Percentiles rank a stretch among this genome's conserved stretches.
phyloP scores from a whole-genome alignment of 352 stramenopile species.

The Hyaloperonospora brassicae region DNA sequence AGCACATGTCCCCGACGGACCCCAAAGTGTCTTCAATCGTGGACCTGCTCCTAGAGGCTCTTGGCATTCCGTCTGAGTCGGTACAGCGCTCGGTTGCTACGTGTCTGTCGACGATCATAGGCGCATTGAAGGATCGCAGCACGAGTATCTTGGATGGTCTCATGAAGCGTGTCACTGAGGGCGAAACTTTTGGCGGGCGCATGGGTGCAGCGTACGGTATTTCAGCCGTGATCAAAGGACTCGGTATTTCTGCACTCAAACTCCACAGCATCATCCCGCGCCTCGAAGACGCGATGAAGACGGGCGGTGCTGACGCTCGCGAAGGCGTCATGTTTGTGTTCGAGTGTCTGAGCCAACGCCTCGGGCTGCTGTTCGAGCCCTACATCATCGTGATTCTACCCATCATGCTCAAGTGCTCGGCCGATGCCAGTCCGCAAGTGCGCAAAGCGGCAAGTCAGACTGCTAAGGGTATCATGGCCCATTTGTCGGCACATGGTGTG shows the following conservation, averaged over 20 bases:
- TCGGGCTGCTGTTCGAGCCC: slow-evolving; percentile 97
- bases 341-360: slow-evolving; percentile 92
- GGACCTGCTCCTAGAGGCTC: slow-evolving; percentile 76
- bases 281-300: slow-evolving; percentile 79
- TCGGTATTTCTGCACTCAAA: slow-evolving; percentile 97
- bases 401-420: slow-evolving; percentile 97
- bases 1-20: slow-evolving; percentile 85
- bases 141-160: slow-evolving; percentile 67
- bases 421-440: slow-evolving; percentile 93
- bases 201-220: slow-evolving; percentile 96
- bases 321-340: slow-evolving; percentile 96
- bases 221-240: slow-evolving; percentile 97
- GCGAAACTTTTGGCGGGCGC: slow-evolving; percentile 81
- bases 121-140: slow-evolving; percentile 68
- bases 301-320: slow-evolving; percentile 62
- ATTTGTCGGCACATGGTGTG: slow-evolving; percentile 97
- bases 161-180: slow-evolving; percentile 56
- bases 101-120: slow-evolving; percentile 86
- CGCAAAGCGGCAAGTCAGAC: slow-evolving; percentile 92
- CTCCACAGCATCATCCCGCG: slow-evolving; percentile 95
- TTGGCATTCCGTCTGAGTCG: slow-evolving; percentile 89
- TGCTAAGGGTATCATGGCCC: slow-evolving; percentile 96
- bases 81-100: slow-evolving; percentile 89
- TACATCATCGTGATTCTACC: slow-evolving; percentile 98
- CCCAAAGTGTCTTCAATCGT: slow-evolving; percentile 86